Percentiles rank a stretch among this genome's conserved stretches.
These are phyloP conservation scores for Echites panduratus DNA, from an alignment of 257 asterid species.

Conservation along the genomic window DNA sequence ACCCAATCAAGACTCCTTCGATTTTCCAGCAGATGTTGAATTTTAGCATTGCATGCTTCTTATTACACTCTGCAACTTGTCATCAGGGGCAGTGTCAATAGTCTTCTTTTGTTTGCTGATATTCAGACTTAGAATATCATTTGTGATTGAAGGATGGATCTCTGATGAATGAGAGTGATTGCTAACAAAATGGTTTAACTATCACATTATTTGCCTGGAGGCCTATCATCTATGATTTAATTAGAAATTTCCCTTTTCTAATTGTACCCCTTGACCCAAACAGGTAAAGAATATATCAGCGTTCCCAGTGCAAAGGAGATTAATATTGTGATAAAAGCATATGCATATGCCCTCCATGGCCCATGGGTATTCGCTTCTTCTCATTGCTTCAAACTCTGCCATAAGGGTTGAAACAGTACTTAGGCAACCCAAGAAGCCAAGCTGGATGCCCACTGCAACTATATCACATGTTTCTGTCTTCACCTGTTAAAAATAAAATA, in stretches of 20 bases:
- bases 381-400: slow-evolving; percentile 74
- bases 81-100: too few species aligned
- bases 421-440: slow-evolving; percentile 84
- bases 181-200: too few species aligned
- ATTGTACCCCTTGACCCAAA: slow-evolving; percentile 42
- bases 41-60: too few species aligned
- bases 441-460: slow-evolving; percentile 51
- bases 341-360: slow-evolving; percentile 62
- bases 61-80: too few species aligned
- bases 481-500: slow-evolving; percentile 35
- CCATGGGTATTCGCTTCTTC: slow-evolving; percentile 52
- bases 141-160: too few species aligned
- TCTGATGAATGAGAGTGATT: too few species aligned
- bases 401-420: slow-evolving; percentile 77
- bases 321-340: slow-evolving; percentile 40
- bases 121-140: too few species aligned
- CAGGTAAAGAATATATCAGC: slow-evolving; percentile 58
- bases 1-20: too few species aligned
- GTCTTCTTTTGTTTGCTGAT: too few species aligned
- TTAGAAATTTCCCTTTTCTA: slow-evolving; percentile 15
- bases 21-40: too few species aligned
- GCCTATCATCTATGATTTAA: background rate
- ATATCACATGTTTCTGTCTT: slow-evolving; percentile 36
- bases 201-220: too few species aligned
- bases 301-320: slow-evolving; percentile 58